Evolutionary conservation across 805 yeast species (phyloP).

Genomic region (Jamesozyma spencerorum): DNA sequence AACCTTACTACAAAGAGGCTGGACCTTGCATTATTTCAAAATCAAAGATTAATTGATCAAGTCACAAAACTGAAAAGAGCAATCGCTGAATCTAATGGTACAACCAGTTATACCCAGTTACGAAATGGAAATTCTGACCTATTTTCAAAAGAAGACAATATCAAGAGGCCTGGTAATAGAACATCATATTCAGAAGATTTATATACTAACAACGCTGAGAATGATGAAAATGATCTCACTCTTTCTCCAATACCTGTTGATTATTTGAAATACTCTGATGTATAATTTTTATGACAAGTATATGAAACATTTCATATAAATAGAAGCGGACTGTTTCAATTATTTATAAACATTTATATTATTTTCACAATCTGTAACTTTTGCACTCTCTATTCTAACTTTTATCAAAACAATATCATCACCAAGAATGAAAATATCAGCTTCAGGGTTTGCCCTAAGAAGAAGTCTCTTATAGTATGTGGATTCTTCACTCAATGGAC

Average conservation of each 20-base stretch:
- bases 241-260: constrained; percentile 28
- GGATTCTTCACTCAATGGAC: constrained; percentile 40
- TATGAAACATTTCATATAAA: too few relatives aligned
- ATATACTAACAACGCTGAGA: too few relatives aligned
- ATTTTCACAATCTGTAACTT: constrained; percentile 69
- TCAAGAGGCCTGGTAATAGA: not conserved
- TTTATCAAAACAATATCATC: constrained; percentile 62
- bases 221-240: not conserved
- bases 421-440: constrained; percentile 53
- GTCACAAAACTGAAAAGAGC: constrained; percentile 14
- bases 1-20: constrained; percentile 1
- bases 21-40: constrained; percentile 1
- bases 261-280: constrained; percentile 19
- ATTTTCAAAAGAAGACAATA: not conserved
- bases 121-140: not conserved
- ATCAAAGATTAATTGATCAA: constrained; percentile 8
- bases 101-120: not conserved
- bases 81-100: constrained; percentile 1
- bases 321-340: constrained; percentile 1
- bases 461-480: constrained; percentile 53
- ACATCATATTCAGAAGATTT: too few relatives aligned
- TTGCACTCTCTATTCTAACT: constrained; percentile 53
- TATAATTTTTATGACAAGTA: too few relatives aligned
- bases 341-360: constrained; percentile 32
- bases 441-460: constrained; percentile 55